A percentile compares a stretch with the other conserved stretches of the same genome.
Evolutionary conservation across 1,139 yeast genomes (phyloP).

Genomic region (Suhomyces bolitotheri): DNA sequence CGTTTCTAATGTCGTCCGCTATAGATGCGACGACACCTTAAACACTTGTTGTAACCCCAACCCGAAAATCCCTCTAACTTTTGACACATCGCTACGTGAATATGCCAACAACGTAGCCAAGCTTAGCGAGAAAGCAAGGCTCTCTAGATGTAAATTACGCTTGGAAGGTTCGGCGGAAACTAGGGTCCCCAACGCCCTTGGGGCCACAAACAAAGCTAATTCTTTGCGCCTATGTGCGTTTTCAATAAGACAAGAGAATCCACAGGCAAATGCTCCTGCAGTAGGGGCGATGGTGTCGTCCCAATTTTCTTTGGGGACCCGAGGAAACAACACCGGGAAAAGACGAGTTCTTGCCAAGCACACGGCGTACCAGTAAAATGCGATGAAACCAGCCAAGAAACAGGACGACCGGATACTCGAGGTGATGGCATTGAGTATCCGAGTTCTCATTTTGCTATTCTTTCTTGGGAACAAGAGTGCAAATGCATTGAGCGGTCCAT

Average conservation of each 20-base stretch:
- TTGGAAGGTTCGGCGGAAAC: constrained; percentile 30
- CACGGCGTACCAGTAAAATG: constrained; percentile 40
- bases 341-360: constrained; percentile 36
- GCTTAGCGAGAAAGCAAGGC: constrained; percentile 32
- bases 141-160: constrained; percentile 29
- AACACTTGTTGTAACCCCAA: constrained; percentile 23
- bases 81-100: constrained; percentile 26
- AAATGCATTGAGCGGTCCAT: constrained; percentile 33
- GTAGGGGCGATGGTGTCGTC: constrained; percentile 34
- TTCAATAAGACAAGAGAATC: constrained; percentile 37
- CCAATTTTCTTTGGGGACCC: constrained; percentile 27
- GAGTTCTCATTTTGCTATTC: constrained; percentile 15
- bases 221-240: constrained; percentile 37
- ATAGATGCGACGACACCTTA: constrained; percentile 4
- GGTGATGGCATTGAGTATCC: constrained; percentile 26
- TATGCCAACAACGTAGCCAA: constrained; percentile 39
- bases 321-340: constrained; percentile 32
- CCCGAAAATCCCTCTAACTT: constrained; percentile 40
- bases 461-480: constrained; percentile 33
- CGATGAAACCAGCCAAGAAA: constrained; percentile 36
- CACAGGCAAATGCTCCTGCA: constrained; percentile 34
- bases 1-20: background rate
- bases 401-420: constrained; percentile 33
- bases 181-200: constrained; percentile 39
- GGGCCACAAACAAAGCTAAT: constrained; percentile 43